phyloP scores from a whole-genome alignment of 768 basidiomycete genomes.

The Macrocybe gigantea region DNA sequence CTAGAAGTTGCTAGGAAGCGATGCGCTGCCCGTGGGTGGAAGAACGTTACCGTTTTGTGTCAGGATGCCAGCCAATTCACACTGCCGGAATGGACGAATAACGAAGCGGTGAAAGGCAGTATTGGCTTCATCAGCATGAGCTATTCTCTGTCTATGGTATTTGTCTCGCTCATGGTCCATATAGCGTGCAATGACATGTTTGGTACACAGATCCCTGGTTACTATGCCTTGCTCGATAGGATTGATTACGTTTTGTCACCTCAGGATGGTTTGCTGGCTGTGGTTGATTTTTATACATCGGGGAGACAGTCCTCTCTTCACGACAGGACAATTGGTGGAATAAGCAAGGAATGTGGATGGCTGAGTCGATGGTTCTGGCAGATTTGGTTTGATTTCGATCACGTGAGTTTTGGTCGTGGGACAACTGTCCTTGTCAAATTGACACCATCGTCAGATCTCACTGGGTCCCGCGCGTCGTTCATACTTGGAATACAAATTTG shows the following conservation, averaged over 20 bases:
- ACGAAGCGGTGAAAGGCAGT: slow-evolving; percentile 46
- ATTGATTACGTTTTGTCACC: slow-evolving; percentile 61
- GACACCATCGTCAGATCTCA: slow-evolving; percentile 25
- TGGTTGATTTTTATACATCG: slow-evolving; percentile 73
- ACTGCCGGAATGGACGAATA: slow-evolving; percentile 52
- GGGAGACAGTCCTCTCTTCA: slow-evolving; percentile 48
- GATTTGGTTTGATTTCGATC: slow-evolving; percentile 60
- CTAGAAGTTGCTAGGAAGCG: slow-evolving; percentile 66
- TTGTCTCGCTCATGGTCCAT: slow-evolving; percentile 4
- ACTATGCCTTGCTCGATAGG: slow-evolving; percentile 62
- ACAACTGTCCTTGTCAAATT: neutral
- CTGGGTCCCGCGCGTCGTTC: slow-evolving; percentile 54
- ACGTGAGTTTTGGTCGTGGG: slow-evolving; percentile 17
- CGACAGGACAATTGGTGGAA: slow-evolving; percentile 58
- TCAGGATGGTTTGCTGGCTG: slow-evolving; percentile 51
- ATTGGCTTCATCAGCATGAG: slow-evolving; percentile 50
- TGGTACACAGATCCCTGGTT: slow-evolving; percentile 46
- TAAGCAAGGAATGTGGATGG: slow-evolving; percentile 57
- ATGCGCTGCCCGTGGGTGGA: slow-evolving; percentile 64
- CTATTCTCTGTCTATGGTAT: slow-evolving; percentile 53
- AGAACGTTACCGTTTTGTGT: slow-evolving; percentile 63
- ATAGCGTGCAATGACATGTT: neutral
- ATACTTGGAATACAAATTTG: slow-evolving; percentile 76
- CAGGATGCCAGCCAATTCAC: slow-evolving; percentile 68
- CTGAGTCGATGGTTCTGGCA: slow-evolving; percentile 76